Conservation (phyloP, 2,329 filamentous ascomycete genomes). For the Alternaria conjuncta region DNA sequence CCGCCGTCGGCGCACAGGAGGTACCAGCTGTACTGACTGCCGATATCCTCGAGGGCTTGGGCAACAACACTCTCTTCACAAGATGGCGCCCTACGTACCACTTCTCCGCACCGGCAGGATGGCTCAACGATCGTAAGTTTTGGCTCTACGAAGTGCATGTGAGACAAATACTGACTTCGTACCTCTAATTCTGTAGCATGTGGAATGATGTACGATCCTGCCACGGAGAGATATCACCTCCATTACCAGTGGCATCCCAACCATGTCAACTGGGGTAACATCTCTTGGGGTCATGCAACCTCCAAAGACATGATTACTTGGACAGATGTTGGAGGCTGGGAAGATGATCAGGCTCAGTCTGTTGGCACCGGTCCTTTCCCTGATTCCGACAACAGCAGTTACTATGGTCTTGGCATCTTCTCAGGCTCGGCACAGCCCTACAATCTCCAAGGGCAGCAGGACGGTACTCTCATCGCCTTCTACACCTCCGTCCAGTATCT, state of each 20-base stretch:
- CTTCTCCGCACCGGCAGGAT: constrained; percentile 56
- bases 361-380: constrained; percentile 48
- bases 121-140: constrained; percentile 50
- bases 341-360: constrained; percentile 49
- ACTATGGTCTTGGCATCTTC: constrained; percentile 61
- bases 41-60: constrained; percentile 38
- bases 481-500: constrained; percentile 57
- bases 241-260: constrained; percentile 61
- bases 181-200: not conserved
- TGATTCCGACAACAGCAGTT: constrained; percentile 44
- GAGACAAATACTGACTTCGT: not conserved
- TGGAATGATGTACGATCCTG: constrained; percentile 58
- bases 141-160: not conserved
- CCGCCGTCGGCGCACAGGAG: constrained; percentile 27
- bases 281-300: constrained; percentile 55
- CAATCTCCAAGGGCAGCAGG: constrained; percentile 54
- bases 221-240: constrained; percentile 57
- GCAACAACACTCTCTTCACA: constrained; percentile 58
- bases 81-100: constrained; percentile 57
- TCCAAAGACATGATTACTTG: constrained; percentile 58
- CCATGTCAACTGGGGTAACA: constrained; percentile 57
- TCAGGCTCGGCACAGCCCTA: constrained; percentile 59
- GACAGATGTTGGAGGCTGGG: constrained; percentile 56
- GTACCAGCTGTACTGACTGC: constrained; percentile 37
- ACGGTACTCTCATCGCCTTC: constrained; percentile 55